phyloP scores from a whole-genome alignment of 768 basidiomycete species.

The Mycena amicta region DNA sequence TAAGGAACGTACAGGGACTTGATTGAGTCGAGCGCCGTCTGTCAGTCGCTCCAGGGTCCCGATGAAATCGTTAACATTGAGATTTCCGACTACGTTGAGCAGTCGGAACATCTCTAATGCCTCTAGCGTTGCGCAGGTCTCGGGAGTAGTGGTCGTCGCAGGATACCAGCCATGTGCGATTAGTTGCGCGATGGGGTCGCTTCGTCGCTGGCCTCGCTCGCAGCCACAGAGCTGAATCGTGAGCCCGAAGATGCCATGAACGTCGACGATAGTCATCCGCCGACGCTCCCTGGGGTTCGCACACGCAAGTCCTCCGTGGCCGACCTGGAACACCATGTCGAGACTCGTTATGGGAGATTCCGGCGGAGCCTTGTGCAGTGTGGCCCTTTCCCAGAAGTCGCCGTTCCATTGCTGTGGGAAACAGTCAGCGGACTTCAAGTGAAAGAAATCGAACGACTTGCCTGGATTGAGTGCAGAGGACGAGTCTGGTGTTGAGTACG shows the following conservation, averaged over 20 bases:
- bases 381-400: too few species aligned
- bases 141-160: too few species aligned
- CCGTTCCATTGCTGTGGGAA: too few species aligned
- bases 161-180: neutral
- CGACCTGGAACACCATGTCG: conserved; percentile 1
- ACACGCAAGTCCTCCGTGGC: conserved; percentile 1
- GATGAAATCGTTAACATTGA: neutral
- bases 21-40: neutral
- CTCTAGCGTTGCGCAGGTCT: conserved; percentile 1
- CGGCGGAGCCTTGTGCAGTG: too few species aligned
- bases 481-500: neutral
- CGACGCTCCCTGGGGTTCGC: neutral
- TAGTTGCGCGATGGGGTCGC: neutral
- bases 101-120: conserved; percentile 8
- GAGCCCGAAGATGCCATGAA: neutral
- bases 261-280: conserved; percentile 1
- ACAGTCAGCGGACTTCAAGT: too few species aligned
- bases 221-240: neutral
- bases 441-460: too few species aligned
- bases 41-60: neutral
- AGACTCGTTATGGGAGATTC: too few species aligned
- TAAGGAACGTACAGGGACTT: neutral
- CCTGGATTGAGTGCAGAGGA: neutral
- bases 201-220: neutral
- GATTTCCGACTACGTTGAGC: too few species aligned